These are phyloP conservation scores for Austroboletus novae-zelandiae DNA, from an alignment of 1,284 basidiomycete genomes.

Conservation along the genomic window DNA sequence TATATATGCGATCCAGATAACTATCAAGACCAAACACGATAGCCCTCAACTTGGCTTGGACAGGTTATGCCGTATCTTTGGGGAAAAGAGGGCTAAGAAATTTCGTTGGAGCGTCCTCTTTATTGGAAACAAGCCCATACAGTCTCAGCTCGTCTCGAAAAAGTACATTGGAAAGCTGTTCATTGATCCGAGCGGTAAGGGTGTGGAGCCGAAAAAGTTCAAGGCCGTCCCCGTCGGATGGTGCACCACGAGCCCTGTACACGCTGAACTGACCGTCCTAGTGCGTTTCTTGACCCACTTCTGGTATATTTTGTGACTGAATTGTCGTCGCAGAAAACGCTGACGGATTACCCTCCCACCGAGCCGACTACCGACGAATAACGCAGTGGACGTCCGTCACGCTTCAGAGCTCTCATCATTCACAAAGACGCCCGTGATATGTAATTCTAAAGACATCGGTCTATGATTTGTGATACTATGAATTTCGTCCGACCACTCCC, in stretches of 20 bases:
- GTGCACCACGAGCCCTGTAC: constrained; percentile 1
- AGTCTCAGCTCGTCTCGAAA: background rate
- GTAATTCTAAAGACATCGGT: too few relatives aligned
- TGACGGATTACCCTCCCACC: background rate
- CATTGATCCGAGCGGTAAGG: background rate
- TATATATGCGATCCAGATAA: constrained; percentile 3
- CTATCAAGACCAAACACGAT: background rate
- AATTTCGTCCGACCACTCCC: too few relatives aligned
- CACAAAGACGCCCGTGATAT: too few relatives aligned
- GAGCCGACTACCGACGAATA: background rate
- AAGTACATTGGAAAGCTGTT: background rate
- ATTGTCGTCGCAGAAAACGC: background rate
- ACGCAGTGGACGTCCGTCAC: too few relatives aligned
- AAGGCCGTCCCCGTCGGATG: background rate
- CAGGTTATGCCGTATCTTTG: background rate
- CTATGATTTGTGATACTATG: too few relatives aligned
- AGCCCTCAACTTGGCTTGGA: background rate
- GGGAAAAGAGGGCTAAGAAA: background rate
- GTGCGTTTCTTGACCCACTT: background rate
- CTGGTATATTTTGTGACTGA: background rate
- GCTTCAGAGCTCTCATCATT: too few relatives aligned
- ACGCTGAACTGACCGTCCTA: background rate
- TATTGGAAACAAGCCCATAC: background rate
- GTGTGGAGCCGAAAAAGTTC: background rate
- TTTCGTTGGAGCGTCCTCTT: constrained; percentile 2